Conservation (phyloP, 345 rosid genomes). For the Arabidopsis arenosa region DNA sequence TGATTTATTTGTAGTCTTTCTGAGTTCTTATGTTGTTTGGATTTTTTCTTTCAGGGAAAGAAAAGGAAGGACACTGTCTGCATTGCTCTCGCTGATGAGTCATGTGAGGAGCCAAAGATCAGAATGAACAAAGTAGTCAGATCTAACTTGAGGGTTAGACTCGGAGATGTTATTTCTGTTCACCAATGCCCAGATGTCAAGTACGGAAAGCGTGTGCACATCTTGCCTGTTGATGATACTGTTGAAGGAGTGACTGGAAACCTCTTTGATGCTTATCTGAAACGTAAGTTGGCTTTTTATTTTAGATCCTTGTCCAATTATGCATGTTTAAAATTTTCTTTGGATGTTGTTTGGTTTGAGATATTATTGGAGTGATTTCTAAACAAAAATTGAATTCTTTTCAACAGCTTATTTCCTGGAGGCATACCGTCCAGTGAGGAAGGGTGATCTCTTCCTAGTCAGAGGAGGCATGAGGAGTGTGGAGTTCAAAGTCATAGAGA, state of each 20-base stretch:
- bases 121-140: slow-evolving; percentile 92
- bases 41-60: slow-evolving; percentile 64
- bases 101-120: slow-evolving; percentile 91
- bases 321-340: not conserved
- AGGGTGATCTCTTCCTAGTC: slow-evolving; percentile 94
- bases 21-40: not conserved
- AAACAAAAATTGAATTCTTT: slow-evolving; percentile 23
- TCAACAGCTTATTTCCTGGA: slow-evolving; percentile 86
- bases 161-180: slow-evolving; percentile 90
- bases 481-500: slow-evolving; percentile 89
- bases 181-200: slow-evolving; percentile 94
- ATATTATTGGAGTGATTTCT: slow-evolving; percentile 26
- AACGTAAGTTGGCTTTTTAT: slow-evolving; percentile 63
- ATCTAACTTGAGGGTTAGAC: slow-evolving; percentile 92
- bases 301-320: slow-evolving; percentile 10
- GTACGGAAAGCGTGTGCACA: slow-evolving; percentile 94
- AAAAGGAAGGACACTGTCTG: slow-evolving; percentile 86
- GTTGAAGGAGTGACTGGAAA: slow-evolving; percentile 95
- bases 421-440: slow-evolving; percentile 97
- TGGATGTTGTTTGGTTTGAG: not conserved
- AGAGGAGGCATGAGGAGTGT: slow-evolving; percentile 99
- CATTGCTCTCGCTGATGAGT: slow-evolving; percentile 88
- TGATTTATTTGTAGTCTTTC: not conserved
- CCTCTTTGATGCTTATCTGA: slow-evolving; percentile 92
- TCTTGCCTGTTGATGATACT: slow-evolving; percentile 89